phyloP scores from a whole-genome alignment of 352 stramenopile genomes.

The Phytopythium ostracodes region DNA sequence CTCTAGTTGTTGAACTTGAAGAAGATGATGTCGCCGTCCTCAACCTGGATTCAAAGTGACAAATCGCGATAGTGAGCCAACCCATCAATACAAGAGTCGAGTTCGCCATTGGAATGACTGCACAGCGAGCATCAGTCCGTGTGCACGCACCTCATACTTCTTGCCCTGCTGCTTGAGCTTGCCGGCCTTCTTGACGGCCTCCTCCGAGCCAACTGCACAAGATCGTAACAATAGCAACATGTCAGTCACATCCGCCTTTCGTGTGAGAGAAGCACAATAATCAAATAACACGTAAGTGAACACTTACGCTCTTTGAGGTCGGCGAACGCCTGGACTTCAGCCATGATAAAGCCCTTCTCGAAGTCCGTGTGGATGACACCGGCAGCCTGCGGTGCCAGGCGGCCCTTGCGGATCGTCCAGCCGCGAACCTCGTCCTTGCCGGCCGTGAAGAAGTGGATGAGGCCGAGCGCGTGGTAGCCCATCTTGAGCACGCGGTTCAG shows the following conservation, averaged over 20 bases:
- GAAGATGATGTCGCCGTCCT: conserved; percentile 89
- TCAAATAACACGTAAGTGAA: not conserved
- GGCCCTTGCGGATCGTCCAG: conserved; percentile 99
- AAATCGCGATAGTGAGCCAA: not conserved
- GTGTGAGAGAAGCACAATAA: not conserved
- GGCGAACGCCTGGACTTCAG: conserved; percentile 86
- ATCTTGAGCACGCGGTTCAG: conserved; percentile 97
- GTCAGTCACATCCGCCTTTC: conserved; percentile 1
- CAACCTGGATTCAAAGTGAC: conserved; percentile 21
- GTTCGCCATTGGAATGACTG: not conserved
- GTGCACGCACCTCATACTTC: conserved; percentile 73
- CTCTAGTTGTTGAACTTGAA: conserved; percentile 93
- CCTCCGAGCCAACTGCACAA: conserved; percentile 67
- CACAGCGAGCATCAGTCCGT: not conserved
- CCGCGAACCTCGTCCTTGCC: conserved; percentile 98
- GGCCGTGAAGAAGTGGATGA: conserved; percentile 99
- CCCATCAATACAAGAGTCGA: not conserved
- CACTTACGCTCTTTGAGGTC: conserved; percentile 87
- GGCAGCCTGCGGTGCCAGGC: conserved; percentile 95
- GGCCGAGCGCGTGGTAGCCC: conserved; percentile 96
- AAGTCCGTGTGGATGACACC: conserved; percentile 99
- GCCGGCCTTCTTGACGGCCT: conserved; percentile 87
- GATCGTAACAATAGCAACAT: conserved; percentile 5
- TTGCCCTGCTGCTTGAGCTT: conserved; percentile 90
- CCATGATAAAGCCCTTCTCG: conserved; percentile 99